Evolutionary conservation across 139 green algal genomes (phyloP), one percentile per base, ranked within the genome.

Genomic region (Tetraselmis chui): DNA sequence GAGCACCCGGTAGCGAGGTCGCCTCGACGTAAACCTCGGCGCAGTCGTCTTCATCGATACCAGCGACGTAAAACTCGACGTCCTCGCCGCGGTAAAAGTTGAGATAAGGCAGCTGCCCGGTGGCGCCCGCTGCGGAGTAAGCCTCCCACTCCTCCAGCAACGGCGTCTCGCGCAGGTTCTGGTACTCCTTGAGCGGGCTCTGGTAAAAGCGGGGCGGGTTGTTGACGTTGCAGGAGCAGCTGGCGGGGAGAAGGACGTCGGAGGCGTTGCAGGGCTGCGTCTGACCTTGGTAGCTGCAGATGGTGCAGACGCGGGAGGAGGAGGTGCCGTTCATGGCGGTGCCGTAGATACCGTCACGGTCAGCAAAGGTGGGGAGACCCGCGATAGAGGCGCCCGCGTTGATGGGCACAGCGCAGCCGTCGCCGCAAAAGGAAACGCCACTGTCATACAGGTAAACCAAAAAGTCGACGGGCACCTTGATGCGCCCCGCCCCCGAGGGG

Each of bases 391-490:
- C 11, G 11, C 11, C 22, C 75, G 27, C 11, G 22, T 22, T 78
- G 75, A 23, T 18, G 27, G 27, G 27, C 76, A 81, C 81, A 18
- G 45, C 45, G 81, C 81, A 84, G 75, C 5, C n/a, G 75, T 84
- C 31, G 2, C 31, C 32, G 74, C 81, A 84, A 75, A 81, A 84
- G 81, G n/a, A 32, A 23, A 81, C 29, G 74, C 28, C 28, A 23
- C n/a, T 75, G 76, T 78, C 25, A 75, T 84, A 84, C 5, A 84
- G 75, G 81, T 84, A 84, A 26, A 80, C 31, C 74, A 84, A 28
- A 31, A 84, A 84, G 31, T 84, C 81, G 27, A 83, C 25, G 25
- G 81, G 81, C 28, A 84, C 75, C 81, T 84, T 84, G 75, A 81
- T 30, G 30, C 27, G 25, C 23, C 31, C 27, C 31, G 29, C 18